Base-by-base conservation (phyloP, 2,329 filamentous ascomycete genomes). In the Neofusicoccum kwambonambiense region DNA sequence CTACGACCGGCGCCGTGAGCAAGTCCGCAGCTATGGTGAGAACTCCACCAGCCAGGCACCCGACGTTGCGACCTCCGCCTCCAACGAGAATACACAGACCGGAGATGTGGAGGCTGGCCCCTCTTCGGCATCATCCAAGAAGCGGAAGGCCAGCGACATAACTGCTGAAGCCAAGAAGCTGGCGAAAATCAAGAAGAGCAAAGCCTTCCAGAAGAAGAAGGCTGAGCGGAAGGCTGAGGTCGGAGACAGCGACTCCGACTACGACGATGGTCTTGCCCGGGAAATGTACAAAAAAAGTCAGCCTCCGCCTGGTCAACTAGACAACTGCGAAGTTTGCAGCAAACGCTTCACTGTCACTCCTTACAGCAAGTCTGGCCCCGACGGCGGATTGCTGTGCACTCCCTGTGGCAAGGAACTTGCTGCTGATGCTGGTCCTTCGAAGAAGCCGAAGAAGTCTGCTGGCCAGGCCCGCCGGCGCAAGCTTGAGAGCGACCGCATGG, bases 311-410 rank as follows among this genome's bases (percentile, higher is more conserved):
- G 93, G 92, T 2, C 94, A 98, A 76, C 86, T 94, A 73, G 92
- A 91, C 68, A 93, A 97, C 69, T 98, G 94, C 74, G 92, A 91
- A 67, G 80, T 89, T 3, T 98, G 94, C 76, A 84, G 85, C 49
- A 96, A 95, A 75, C 88, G 93, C 42, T 98, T 98, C 73, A 97
- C 92, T 0, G 93, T 98, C 50, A 97, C 94, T 0, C 86, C 92
- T 0, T 97, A 97, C 79, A 93, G 90, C 67, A 90, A 92, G 69
- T 86, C 89, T 34, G 92, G 91, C 0, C 90, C 91, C 0, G 83
- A 90, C n/a, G 93, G 93, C 3, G 92, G 92, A 15, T 81, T 98
- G n/a, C 82, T 97, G 1, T 98, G 94, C 74, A 83, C 84, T 3
- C 87, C 90, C 22, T 98, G 94, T 72, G 90, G 91, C 22, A 93